Conservation (phyloP, 2,329 filamentous ascomycete species). For the Thermothelomyces thermophilus region DNA sequence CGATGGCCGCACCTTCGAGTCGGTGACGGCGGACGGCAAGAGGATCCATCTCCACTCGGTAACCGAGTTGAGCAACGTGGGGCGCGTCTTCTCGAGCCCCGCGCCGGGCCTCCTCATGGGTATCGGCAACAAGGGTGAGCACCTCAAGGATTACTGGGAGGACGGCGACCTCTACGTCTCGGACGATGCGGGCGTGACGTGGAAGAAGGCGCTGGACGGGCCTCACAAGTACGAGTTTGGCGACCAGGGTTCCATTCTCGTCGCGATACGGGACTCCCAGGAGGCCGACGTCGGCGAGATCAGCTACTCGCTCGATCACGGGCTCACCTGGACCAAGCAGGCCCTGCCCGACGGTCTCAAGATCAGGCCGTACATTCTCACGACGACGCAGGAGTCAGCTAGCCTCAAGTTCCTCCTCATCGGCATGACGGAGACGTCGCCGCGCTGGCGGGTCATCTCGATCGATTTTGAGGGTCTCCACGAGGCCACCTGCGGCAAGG, state of each 20-base stretch:
- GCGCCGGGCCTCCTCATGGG: slow-evolving; percentile 93
- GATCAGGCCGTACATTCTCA: slow-evolving; percentile 66
- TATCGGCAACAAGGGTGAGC: slow-evolving; percentile 79
- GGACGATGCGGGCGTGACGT: slow-evolving; percentile 81
- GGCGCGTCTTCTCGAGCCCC: slow-evolving; percentile 85
- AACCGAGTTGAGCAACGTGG: slow-evolving; percentile 73
- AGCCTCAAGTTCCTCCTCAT: slow-evolving; percentile 84
- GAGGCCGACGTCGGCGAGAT: slow-evolving; percentile 52
- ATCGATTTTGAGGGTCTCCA: slow-evolving; percentile 81
- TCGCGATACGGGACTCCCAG: slow-evolving; percentile 72
- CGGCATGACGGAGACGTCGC: slow-evolving; percentile 49
- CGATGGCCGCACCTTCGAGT: slow-evolving; percentile 79
- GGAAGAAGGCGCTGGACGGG: slow-evolving; percentile 67
- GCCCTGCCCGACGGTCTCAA: slow-evolving; percentile 60
- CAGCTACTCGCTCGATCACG: slow-evolving; percentile 81
- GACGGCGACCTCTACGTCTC: slow-evolving; percentile 82
- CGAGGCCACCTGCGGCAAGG: slow-evolving; percentile 67
- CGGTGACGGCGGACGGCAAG: slow-evolving; percentile 60
- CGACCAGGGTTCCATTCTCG: slow-evolving; percentile 80
- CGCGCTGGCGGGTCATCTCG: slow-evolving; percentile 58
- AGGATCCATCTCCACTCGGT: slow-evolving; percentile 86
- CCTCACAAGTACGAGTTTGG: slow-evolving; percentile 96
- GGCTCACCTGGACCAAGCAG: slow-evolving; percentile 71
- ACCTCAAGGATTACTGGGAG: slow-evolving; percentile 62
- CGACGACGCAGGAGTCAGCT: slow-evolving; percentile 87